Evolutionary conservation across 768 basidiomycete genomes (phyloP), one percentile per base, ranked within the genome.

Genomic region (Cantharellus cinnabarinus): DNA sequence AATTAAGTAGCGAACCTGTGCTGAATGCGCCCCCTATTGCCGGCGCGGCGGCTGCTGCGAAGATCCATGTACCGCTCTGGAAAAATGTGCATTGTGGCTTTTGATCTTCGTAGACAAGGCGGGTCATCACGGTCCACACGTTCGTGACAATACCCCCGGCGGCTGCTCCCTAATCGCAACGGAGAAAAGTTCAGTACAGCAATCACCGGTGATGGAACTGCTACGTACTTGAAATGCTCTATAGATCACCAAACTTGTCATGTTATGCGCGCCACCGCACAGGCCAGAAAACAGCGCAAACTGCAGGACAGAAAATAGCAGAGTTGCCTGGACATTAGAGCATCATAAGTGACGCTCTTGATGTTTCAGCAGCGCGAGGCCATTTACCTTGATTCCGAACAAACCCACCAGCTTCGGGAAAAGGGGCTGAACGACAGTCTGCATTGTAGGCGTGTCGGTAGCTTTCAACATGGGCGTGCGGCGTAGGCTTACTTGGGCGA

Each of bases 21-120:
- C 86, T 87, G 71, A 89, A 89, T 59, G 82, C 64, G 39, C 87
- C 87, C 41, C 87, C 87, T n/a, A 89, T 71, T 14, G 89, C 69
- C 29, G 87, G 87, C 3, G 88, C 87, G 50, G 86, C 85, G 62
- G 89, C 69, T 41, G 87, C 87, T 50, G 87, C 89, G 67, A 83
- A 85, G 61, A 82, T 81, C 87, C 87, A 89, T 42, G 87, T 89
- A 58, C 88, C 68, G 63, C 86, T 88, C 40, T 89, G 75, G 20
- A 85, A 85, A 68, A 85, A 84, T 5, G 84, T 86, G 87, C 85
- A 89, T 67, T 80, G 85, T 55, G 85, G 82, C 60, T 85, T 79
- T 60, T 76, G 72, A 61, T 72, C 74, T 38, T 79, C 75, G 67
- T 82, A 79, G 48, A 89, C 87, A 60, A 90, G 80, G 68, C 90